A percentile compares a stretch with the other conserved stretches of the same genome.
These are phyloP conservation scores for Potentilla sterilis DNA, from an alignment of 306 rosid species.

Conservation along the genomic window DNA sequence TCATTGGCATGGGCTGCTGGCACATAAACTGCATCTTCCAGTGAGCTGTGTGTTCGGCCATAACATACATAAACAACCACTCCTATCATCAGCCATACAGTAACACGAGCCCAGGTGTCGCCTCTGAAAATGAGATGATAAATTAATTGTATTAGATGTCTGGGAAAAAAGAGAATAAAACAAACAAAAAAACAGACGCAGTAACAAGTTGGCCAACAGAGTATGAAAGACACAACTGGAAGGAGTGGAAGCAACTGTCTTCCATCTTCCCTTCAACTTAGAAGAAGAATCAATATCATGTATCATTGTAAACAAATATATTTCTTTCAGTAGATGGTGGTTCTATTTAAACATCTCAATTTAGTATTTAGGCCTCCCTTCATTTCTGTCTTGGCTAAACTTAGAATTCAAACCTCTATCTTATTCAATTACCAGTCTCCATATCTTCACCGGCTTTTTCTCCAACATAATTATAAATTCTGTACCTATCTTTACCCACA, in stretches of 20 bases:
- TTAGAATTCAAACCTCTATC: too few species aligned
- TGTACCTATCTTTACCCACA: too few species aligned
- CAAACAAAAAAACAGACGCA: not conserved
- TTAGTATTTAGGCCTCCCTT: too few species aligned
- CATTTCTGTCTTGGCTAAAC: too few species aligned
- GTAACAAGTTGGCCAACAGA: not conserved
- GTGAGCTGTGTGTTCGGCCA: slow-evolving; percentile 75
- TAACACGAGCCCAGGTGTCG: slow-evolving; percentile 77
- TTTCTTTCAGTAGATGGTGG: not conserved
- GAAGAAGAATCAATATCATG: not conserved
- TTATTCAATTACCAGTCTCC: too few species aligned
- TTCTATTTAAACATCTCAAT: too few species aligned
- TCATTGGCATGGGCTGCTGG: slow-evolving; percentile 44
- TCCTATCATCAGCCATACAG: slow-evolving; percentile 75
- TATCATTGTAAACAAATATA: not conserved
- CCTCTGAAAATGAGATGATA: slow-evolving; percentile 40
- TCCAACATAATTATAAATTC: too few species aligned
- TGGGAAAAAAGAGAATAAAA: not conserved
- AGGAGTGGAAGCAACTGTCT: not conserved
- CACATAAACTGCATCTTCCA: slow-evolving; percentile 59
- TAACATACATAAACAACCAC: slow-evolving; percentile 55
- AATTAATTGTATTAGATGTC: not conserved
- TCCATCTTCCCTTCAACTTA: not conserved
- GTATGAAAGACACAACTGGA: not conserved
- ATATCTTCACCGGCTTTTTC: too few species aligned